Evolutionary conservation across 352 stramenopile genomes (phyloP), one percentile per base, ranked within the genome.

Genomic region (Halophytophthora polymorphica): DNA sequence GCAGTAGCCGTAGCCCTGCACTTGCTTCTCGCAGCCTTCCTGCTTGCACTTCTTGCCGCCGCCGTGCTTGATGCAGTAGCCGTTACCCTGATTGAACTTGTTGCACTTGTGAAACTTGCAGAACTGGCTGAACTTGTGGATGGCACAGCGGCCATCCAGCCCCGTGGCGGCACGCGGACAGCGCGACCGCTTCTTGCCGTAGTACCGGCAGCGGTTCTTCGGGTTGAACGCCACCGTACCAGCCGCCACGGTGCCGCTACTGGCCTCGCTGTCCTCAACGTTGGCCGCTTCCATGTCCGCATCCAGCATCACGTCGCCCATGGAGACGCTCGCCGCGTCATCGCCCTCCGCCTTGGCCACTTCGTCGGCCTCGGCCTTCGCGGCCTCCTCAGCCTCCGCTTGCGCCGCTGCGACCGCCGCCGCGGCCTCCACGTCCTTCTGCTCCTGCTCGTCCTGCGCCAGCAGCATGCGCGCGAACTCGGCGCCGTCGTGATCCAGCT

Each of bases 61-160:
- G 22, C 84, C 84, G 56, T 95, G 84, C 44, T 84, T 82, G 48
- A 95, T 95, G 49, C 84, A 95, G 45, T 72, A 92, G 6, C 84
- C 84, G 37, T 90, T 87, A 38, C 82, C 82, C 45, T 95, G 82
- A 36, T 89, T 93, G 61, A 89, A 93, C 61, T 93, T 93, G 64
- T 58, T 87, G 58, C 82, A 93, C 35, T 72, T 81, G 35, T 70
- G 64, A 10, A 89, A 64, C 47, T 86, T 86, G 55, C 82, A 93
- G 54, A 93, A 93, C 58, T 93, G 82, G 49, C 82, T 93, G 49
- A 86, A 49, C 44, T 93, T 93, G 57, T 93, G 82, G 50, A 90
- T 84, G 11, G 73, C 76, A 50, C 82, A 93, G 33, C 82, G 76
- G 14, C 77, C 74, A 37, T 93, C 79, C n/a, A 84, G 51, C 2